Evolutionary conservation across 371 early-diverging fungal species (phyloP).

Genomic region (Blakeslea trispora): DNA sequence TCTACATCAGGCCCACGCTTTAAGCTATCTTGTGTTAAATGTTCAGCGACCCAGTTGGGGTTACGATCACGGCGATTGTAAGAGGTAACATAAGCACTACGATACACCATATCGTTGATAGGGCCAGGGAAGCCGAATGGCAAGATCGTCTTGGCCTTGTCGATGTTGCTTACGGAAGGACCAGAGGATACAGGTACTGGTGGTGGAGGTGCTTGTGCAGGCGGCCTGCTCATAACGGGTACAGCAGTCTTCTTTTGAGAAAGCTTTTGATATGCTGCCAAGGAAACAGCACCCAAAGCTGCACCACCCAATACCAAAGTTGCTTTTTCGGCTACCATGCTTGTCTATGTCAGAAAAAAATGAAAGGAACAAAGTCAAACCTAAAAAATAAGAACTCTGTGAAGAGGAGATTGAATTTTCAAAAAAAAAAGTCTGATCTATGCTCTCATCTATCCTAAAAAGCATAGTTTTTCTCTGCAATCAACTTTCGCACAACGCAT

Average conservation of each 20-base stretch:
- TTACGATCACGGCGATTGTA: constrained; percentile 80
- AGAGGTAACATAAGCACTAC: constrained; percentile 62
- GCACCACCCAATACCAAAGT: constrained; percentile 52
- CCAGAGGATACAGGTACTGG: constrained; percentile 3
- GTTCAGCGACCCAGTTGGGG: constrained; percentile 88
- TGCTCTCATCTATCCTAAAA: no score
- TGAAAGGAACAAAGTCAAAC: no score
- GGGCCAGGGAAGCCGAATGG: constrained; percentile 61
- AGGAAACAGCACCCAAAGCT: constrained; percentile 46
- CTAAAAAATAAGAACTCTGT: no score
- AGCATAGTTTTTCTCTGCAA: no score
- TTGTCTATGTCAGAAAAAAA: not conserved
- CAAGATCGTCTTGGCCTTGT: constrained; percentile 47
- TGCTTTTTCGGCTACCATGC: constrained; percentile 40
- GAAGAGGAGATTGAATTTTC: no score
- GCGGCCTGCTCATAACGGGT: constrained; percentile 12
- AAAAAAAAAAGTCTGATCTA: no score
- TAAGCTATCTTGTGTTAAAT: constrained; percentile 69
- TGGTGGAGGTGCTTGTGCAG: constrained; percentile 3
- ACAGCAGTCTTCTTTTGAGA: constrained; percentile 30
- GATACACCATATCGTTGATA: constrained; percentile 58
- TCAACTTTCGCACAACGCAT: no score
- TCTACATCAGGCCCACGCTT: constrained; percentile 57
- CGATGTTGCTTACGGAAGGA: constrained; percentile 20
- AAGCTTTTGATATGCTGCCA: constrained; percentile 46